Evolutionary conservation across 306 rosid genomes (phyloP), one percentile per base, ranked within the genome.

Genomic region (Senna tora): DNA sequence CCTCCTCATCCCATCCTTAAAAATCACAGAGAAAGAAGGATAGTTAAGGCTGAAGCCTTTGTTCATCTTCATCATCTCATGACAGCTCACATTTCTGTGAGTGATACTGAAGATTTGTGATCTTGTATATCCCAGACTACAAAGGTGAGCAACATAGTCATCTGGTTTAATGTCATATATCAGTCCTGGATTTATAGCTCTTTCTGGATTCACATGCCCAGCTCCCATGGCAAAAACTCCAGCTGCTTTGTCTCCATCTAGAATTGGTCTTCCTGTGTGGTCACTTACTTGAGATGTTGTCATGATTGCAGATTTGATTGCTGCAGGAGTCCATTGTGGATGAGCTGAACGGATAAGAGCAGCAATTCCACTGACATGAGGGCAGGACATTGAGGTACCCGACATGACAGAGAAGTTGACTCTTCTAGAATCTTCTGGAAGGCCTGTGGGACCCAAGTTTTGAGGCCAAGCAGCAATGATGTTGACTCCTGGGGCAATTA

Each of bases 381-480:
- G 98, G 54, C 97, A 93, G 49, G 98, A 78, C 97, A 90, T 93
- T 51, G 98, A 93, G 20, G 98, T 93, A 52, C 98, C 98, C 1
- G 97, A 91, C 97, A 94, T 89, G 75, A 91, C 83, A 2, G 96
- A 82, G 85, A 91, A 95, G 79, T 87, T 91, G 25, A 86, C 96
- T 71, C 96, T 81, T 76, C 97, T 86, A 28, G 79, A 21, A 77
- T 95, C 99, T 15, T 89, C 91, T 42, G 89, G 96, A 79, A 95
- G 93, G 70, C 83, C 88, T 3, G 90, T 80, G 6, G 99, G 97
- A 55, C 97, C 99, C 9, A 95, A 73, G 76, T 91, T 91, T 75
- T 91, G 99, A 67, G 97, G 99, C 99, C 99, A 95, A 72, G 99
- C 97, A 19, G 97, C 97, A 80, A 95, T 82, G 70, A 91, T 91